Base-by-base conservation (phyloP, 371 early-diverging fungal species). In the Dichotomocladium elegans region DNA sequence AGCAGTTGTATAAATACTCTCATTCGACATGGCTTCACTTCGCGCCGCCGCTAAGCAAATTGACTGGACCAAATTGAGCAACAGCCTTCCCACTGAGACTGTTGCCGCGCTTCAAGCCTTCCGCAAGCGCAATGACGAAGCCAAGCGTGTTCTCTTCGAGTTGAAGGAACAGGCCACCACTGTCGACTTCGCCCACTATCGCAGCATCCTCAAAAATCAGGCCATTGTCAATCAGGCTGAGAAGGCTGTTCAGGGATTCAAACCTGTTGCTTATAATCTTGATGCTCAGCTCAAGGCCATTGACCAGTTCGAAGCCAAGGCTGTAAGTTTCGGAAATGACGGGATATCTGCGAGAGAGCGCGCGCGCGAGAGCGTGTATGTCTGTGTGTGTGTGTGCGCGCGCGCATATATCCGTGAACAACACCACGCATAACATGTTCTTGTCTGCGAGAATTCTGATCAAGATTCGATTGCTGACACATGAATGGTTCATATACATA, bases 41-140 rank as follows among this genome's bases (percentile, higher is more conserved):
- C 78, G 78, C 66, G 70, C 84, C 51, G 85, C 87, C 58, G 83
- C 79, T 45, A 65, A 76, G 59, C 66, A 70, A 53, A 81, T 97
- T 67, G 92, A 95, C 87, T 95, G 94, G 93, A 68, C 87, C 63
- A 87, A 88, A 64, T 77, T 97, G 67, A 79, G 84, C 69, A 79
- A 82, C 49, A 89, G 87, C 61, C 83, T 97, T 49, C 83, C 88
- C 67, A 86, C 91, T 56, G 96, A 97, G 65, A 95, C 96, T 42
- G 85, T 87, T 53, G 90, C 86, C 47, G 72, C 93, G 27, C 77
- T 97, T 53, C 76, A 76, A 60, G 87, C 91, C 40, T 96, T 97
- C 91, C 95, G 96, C 66, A 92, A 95, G 74, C 90, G 95, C 63
- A 93, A 94, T 70, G 95, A 94, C 33, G 93, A 95, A 69, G 81